Evolutionary conservation across 768 basidiomycete species (phyloP).

Genomic region (Calocera viscosa): DNA sequence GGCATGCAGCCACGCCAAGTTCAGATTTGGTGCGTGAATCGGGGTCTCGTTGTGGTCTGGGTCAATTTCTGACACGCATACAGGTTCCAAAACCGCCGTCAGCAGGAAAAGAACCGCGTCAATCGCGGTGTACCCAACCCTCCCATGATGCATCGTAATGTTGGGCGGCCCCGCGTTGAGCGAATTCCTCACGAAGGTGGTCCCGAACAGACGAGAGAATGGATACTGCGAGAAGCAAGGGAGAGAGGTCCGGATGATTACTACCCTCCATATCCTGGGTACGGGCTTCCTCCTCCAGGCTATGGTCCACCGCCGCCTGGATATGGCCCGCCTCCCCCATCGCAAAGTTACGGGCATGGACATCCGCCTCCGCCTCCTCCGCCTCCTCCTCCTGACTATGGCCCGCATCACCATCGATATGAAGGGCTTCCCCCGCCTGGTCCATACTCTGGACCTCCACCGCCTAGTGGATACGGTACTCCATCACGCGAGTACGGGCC

Average conservation of each 20-base stretch:
- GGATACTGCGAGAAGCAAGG: background rate
- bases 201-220: background rate
- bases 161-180: background rate
- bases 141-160: constrained; percentile 6
- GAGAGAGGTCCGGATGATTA: background rate
- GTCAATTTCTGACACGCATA: background rate
- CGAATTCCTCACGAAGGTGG: constrained; percentile 2
- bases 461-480: background rate
- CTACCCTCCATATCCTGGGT: background rate
- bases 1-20: constrained; percentile 78
- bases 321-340: background rate
- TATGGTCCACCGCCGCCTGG: background rate
- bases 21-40: constrained; percentile 60
- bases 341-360: background rate
- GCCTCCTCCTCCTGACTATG: background rate
- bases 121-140: background rate
- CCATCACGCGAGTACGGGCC: background rate
- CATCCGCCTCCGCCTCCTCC: background rate
- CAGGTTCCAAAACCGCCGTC: constrained; percentile 3
- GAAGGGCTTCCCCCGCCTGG: background rate
- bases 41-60: background rate
- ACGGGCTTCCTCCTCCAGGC: background rate
- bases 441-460: background rate
- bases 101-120: constrained; percentile 3
- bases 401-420: background rate